phyloP scores from a whole-genome alignment of 257 asterid genomes.

The Rubia yunnanensis region DNA sequence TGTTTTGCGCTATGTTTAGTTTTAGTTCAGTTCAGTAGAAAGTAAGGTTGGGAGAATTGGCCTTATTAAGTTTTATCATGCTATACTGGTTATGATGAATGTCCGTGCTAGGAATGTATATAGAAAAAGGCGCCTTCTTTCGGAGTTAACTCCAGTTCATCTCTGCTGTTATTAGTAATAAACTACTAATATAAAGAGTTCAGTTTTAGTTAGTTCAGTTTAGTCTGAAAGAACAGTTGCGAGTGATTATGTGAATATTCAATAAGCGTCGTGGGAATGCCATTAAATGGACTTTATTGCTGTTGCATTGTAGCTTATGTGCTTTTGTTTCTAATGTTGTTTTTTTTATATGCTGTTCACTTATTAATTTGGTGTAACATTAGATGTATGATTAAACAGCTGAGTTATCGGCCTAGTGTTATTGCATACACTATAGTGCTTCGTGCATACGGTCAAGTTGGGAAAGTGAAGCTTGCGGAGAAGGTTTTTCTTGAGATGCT shows the following conservation, averaged over 20 bases:
- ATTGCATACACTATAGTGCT: slow-evolving; percentile 72
- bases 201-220: too few relatives aligned
- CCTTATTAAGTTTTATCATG: not conserved
- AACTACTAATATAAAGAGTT: not conserved
- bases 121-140: not conserved
- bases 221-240: not conserved
- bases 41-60: too few relatives aligned
- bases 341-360: slow-evolving; percentile 5
- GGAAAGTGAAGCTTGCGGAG: slow-evolving; percentile 84
- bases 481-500: slow-evolving; percentile 92
- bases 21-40: too few relatives aligned
- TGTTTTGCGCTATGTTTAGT: too few relatives aligned
- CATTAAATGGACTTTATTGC: not conserved
- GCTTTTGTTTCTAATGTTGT: not conserved
- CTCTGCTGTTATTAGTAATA: not conserved
- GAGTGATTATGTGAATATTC: not conserved
- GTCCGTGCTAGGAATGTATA: not conserved
- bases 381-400: slow-evolving; percentile 77
- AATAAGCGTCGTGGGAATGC: not conserved
- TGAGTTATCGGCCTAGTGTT: slow-evolving; percentile 87
- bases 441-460: slow-evolving; percentile 88
- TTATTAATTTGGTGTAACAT: slow-evolving; percentile 59
- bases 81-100: not conserved
- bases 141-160: too few relatives aligned
- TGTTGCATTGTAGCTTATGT: not conserved